Percentiles rank a stretch among this genome's conserved stretches.
phyloP scores from a whole-genome alignment of 306 rosid genomes.

The Styphnolobium japonicum region DNA sequence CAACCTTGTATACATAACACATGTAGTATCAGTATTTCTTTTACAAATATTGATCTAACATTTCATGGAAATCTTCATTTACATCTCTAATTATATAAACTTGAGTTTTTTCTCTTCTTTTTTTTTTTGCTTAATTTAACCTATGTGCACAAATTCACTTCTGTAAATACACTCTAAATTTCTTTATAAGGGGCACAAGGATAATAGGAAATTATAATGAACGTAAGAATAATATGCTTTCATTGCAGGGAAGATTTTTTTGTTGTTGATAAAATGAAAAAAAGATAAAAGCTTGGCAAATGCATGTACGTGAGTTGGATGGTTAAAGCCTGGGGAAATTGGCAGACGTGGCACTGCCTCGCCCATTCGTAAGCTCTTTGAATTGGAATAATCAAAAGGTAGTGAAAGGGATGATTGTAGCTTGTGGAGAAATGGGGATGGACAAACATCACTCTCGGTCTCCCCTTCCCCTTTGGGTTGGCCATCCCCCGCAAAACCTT shows the following conservation, averaged over 20 bases:
- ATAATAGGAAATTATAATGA: neutral
- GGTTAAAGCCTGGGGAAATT: neutral
- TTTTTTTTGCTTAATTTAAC: neutral
- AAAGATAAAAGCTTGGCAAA: no score
- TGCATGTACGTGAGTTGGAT: neutral
- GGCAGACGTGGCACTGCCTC: slow-evolving; percentile 45
- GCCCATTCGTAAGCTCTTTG: slow-evolving; percentile 25
- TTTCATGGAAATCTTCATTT: neutral
- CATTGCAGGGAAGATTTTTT: neutral
- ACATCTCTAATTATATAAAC: no score
- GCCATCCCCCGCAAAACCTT: neutral
- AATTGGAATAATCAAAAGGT: slow-evolving; percentile 32
- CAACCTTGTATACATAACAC: no score
- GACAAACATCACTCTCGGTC: neutral
- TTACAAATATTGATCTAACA: neutral
- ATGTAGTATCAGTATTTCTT: neutral
- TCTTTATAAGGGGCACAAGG: neutral
- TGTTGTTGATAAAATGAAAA: no score
- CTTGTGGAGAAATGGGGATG: slow-evolving; percentile 39
- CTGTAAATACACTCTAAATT: neutral
- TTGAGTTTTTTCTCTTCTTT: no score
- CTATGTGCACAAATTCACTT: neutral
- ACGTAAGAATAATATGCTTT: neutral
- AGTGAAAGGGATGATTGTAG: slow-evolving; percentile 38
- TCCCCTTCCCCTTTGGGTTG: neutral